Evolutionary conservation across 2,329 filamentous ascomycete genomes (phyloP), one percentile per base, ranked within the genome.

Genomic region (Pseudocercospora pini-densiflorae): DNA sequence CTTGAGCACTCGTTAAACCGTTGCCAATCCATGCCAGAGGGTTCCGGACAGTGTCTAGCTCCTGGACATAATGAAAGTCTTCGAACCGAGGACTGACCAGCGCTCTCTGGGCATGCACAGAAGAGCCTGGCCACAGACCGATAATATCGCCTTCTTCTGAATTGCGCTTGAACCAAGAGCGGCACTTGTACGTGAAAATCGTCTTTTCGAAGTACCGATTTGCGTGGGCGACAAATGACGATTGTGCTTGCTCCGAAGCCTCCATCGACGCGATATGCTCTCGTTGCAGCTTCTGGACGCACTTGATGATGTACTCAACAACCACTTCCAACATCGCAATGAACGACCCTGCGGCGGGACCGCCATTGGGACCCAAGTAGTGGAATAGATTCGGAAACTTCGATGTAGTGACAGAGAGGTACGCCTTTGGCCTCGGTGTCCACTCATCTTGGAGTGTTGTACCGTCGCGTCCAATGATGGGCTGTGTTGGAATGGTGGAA

Each of bases 111-210:
- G 31, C 31, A 33, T 33, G 31, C 31, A 33, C 10, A 33, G 31
- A 33, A 33, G 31, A 33, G 31, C 31, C 31, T 31, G 29, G 29
- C 29, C 29, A 31, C 29, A 31, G 8, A 31, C 29, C 29, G 29
- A 33, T 33, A 33, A 33, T 12, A 2, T 33, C 31, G 31, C 31
- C 31, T 33, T 33, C 31, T 33, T 33, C 31, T 33, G 31, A 12
- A 10, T 33, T 33, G 1, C 31, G 31, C 31, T 33, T 33, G 31
- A 33, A 88, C 85, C 86, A 88, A 59, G 78, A 81, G 16, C 77
- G 79, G 70, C 86, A 88, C 23, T 63, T 61, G 31, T 66, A 57
- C 21, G 36, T 61, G 62, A 66, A 70, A 12, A 68, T 66, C 6
- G 68, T 70, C 7, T 53, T 21, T 27, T 59, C 24, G 57, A 70